Evolutionary conservation across 805 yeast species (phyloP).

Genomic region (Metschnikowia amazonensis): DNA sequence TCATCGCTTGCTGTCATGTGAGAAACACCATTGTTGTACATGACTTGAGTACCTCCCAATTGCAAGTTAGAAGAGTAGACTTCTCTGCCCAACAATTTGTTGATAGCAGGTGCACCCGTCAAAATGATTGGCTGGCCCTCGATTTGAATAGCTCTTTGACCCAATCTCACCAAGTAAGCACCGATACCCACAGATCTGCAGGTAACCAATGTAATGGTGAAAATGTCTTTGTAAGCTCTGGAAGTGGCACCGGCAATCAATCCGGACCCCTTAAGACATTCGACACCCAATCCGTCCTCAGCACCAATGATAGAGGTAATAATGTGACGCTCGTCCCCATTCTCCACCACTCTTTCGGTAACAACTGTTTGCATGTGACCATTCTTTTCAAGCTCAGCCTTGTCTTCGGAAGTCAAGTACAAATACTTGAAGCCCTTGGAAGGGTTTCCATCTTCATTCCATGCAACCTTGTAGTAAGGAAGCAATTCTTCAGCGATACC

Average conservation of each 20-base stretch:
- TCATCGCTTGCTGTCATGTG: slow-evolving; percentile 97
- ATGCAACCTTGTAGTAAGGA: slow-evolving; percentile 84
- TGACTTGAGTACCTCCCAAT: slow-evolving; percentile 98
- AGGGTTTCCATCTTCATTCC: slow-evolving; percentile 77
- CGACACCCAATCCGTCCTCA: slow-evolving; percentile 97
- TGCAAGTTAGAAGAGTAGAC: slow-evolving; percentile 96
- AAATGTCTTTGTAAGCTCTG: slow-evolving; percentile 94
- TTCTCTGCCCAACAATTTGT: slow-evolving; percentile 93
- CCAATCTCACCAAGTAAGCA: slow-evolving; percentile 95
- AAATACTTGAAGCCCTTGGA: slow-evolving; percentile 87
- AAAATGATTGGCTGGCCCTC: slow-evolving; percentile 98
- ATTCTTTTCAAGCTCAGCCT: slow-evolving; percentile 50
- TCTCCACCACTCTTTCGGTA: slow-evolving; percentile 77
- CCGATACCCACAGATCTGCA: slow-evolving; percentile 99
- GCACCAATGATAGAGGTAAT: slow-evolving; percentile 87
- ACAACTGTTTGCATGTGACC: slow-evolving; percentile 61
- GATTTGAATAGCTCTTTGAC: slow-evolving; percentile 98
- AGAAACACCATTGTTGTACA: slow-evolving; percentile 98
- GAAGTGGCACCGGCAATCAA: slow-evolving; percentile 98
- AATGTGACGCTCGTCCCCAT: slow-evolving; percentile 77
- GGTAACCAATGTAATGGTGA: slow-evolving; percentile 97
- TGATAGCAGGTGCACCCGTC: slow-evolving; percentile 99
- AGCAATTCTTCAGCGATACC: slow-evolving; percentile 96
- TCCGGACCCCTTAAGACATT: slow-evolving; percentile 97
- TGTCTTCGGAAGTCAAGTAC: slow-evolving; percentile 70